Conservation (phyloP, 495 filamentous ascomycete genomes). For the Polyplosphaeria fusca region DNA sequence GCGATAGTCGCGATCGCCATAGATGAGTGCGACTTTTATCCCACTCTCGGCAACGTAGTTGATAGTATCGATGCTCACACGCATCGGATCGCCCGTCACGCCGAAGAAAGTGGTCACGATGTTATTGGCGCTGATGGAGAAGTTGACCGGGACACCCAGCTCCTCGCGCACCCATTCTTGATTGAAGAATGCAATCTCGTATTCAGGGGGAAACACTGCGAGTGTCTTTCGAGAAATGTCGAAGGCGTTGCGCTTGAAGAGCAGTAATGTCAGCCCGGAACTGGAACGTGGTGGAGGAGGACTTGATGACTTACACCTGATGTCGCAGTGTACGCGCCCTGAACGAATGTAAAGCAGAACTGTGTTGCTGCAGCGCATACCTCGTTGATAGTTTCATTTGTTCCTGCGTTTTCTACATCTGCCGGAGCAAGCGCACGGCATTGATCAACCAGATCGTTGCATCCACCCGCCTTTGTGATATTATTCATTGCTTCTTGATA, state of each 20-base stretch:
- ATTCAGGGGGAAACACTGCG: slow-evolving; percentile 10
- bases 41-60: slow-evolving; percentile 10
- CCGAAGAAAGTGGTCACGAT: slow-evolving; percentile 8
- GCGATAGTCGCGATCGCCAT: slow-evolving; percentile 20
- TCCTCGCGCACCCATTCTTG: slow-evolving; percentile 21
- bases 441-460: slow-evolving; percentile 15
- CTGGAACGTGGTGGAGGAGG: not conserved
- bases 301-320: slow-evolving; percentile 15
- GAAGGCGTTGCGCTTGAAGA: slow-evolving; percentile 12
- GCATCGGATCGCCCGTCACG: slow-evolving; percentile 12
- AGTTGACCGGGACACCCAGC: slow-evolving; percentile 24
- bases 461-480: slow-evolving; percentile 9
- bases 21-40: slow-evolving; percentile 20
- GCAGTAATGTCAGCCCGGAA: not conserved
- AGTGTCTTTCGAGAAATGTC: slow-evolving; percentile 6
- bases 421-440: slow-evolving; percentile 29
- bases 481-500: slow-evolving; percentile 6
- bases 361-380: slow-evolving; percentile 8
- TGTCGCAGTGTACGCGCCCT: slow-evolving; percentile 8
- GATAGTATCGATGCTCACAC: slow-evolving; percentile 16
- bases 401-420: slow-evolving; percentile 6
- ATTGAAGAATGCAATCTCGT: slow-evolving; percentile 12
- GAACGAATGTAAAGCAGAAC: slow-evolving; percentile 14
- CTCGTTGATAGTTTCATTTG: slow-evolving; percentile 11
- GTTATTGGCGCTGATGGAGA: slow-evolving; percentile 1